phyloP scores from a whole-genome alignment of 2,329 filamentous ascomycete species.

The Trichothecium roseum region DNA sequence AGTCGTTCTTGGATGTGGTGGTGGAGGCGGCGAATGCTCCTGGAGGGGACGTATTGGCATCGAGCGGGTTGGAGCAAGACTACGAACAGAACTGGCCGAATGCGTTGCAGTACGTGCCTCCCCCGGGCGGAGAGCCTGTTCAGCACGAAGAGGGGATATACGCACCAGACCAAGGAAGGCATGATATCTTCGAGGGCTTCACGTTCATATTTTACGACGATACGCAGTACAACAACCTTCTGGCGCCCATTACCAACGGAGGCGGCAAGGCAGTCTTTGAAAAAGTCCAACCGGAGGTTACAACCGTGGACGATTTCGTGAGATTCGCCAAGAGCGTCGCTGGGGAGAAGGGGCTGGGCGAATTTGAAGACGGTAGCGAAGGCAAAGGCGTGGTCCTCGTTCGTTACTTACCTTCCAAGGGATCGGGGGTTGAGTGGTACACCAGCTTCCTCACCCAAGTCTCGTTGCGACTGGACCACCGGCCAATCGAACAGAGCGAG shows the following conservation, averaged over 20 bases:
- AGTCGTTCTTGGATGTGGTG: constrained; percentile 64
- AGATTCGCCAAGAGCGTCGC: constrained; percentile 65
- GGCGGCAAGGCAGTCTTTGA: constrained; percentile 71
- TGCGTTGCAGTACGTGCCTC: constrained; percentile 60
- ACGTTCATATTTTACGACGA: constrained; percentile 80
- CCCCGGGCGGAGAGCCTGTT: constrained; percentile 64
- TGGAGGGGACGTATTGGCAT: constrained; percentile 5
- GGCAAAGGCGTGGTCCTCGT: constrained; percentile 71
- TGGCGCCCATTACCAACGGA: constrained; percentile 65
- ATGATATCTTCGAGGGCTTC: constrained; percentile 72
- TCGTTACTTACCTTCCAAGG: constrained; percentile 52
- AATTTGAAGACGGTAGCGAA: constrained; percentile 51
- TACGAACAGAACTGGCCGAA: constrained; percentile 74
- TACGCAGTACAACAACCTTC: constrained; percentile 64
- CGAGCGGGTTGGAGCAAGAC: constrained; percentile 60
- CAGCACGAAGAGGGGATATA: constrained; percentile 60
- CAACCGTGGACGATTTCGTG: constrained; percentile 65
- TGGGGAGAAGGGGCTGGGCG: constrained; percentile 60
- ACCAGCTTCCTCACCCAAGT: constrained; percentile 57
- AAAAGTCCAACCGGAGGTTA: constrained; percentile 49
- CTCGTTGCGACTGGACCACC: constrained; percentile 64
- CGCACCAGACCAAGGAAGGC: constrained; percentile 54
- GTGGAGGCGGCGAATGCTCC: constrained; percentile 41
- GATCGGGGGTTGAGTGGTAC: constrained; percentile 53
- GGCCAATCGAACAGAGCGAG: constrained; percentile 79